Evolutionary conservation across 2,329 filamentous ascomycete species (phyloP).

Genomic region (Colletotrichum sp.): DNA sequence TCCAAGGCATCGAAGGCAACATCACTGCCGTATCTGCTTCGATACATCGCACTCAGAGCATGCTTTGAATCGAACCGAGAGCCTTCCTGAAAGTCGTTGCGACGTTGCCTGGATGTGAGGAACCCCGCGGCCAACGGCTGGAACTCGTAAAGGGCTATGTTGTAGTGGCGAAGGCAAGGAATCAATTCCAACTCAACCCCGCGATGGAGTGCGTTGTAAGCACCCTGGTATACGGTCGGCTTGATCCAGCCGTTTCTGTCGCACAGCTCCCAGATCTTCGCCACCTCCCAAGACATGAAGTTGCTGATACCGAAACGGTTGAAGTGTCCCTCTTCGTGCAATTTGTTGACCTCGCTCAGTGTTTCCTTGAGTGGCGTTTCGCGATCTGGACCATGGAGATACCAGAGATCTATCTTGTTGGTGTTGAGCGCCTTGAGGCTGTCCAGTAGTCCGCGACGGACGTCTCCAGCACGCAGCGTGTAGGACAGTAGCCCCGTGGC

Average conservation of each 20-base stretch:
- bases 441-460: slow-evolving; percentile 4
- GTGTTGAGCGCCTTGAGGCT: slow-evolving; percentile 42
- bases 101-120: neutral
- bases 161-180: neutral
- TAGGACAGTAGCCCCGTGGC: neutral
- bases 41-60: neutral
- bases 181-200: slow-evolving; percentile 64
- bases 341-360: neutral
- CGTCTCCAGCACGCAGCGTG: neutral
- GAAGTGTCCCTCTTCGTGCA: neutral
- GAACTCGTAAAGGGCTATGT: neutral
- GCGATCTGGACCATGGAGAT: slow-evolving; percentile 63
- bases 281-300: neutral
- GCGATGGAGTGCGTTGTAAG: slow-evolving; percentile 62
- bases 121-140: neutral
- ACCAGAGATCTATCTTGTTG: slow-evolving; percentile 50
- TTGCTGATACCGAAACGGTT: neutral
- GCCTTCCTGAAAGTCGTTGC: neutral
- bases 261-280: slow-evolving; percentile 56
- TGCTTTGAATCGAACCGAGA: neutral
- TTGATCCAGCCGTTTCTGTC: slow-evolving; percentile 72
- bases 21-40: neutral
- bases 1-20: neutral
- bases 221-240: slow-evolving; percentile 77
- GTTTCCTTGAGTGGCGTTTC: slow-evolving; percentile 60